Base-by-base conservation (phyloP, 1,284 basidiomycete species). In the Bjerkandera adusta region DNA sequence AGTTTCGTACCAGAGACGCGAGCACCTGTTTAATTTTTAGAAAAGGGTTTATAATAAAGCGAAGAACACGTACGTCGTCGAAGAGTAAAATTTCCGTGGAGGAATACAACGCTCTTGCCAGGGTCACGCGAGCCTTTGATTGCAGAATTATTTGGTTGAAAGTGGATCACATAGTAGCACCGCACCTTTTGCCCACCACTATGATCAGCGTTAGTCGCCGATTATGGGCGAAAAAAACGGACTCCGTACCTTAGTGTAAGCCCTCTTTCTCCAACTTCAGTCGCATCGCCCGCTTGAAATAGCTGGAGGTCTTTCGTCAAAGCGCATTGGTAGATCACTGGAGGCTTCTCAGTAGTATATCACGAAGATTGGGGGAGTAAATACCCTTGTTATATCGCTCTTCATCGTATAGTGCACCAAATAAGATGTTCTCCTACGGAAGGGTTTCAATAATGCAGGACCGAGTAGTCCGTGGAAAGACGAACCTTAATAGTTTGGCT, bases 281-380 rank as follows among this genome's bases (percentile, higher is more conserved):
- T 89, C 48, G 71, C 56, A 57, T 91, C 88, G 0, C 86, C 85
- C 32, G 85, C 85, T 36, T 85, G 78, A 53, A 88, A 85, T 18
- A 88, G 58, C 24, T 68, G 69, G 3, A 89, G 65, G 55, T 89
- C 86, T 3, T 72, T 73, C 55, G 79, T 73, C 21, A 89, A 66
- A 1, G 72, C 81, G 52, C 85, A 88, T 54, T 82, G 81, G 30
- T 79, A 59, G 11, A 88, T 60, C n/a, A 83, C 83, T 68, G 73
- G 71, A n/a, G n/a, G n/a, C n/a, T n/a, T n/a, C n/a, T n/a, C n/a
- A n/a, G n/a, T n/a, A n/a, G n/a, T n/a, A n/a, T n/a, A 16, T 13
- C 21, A 39, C 7, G 15, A 10, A 21, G 12, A 10, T 7, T 10
- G 37, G 15, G 21, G 25, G 11, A n/a, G n/a, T 12, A 34, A 52